phyloP scores from a whole-genome alignment of 768 basidiomycete genomes.

The Tulasnella sp. region DNA sequence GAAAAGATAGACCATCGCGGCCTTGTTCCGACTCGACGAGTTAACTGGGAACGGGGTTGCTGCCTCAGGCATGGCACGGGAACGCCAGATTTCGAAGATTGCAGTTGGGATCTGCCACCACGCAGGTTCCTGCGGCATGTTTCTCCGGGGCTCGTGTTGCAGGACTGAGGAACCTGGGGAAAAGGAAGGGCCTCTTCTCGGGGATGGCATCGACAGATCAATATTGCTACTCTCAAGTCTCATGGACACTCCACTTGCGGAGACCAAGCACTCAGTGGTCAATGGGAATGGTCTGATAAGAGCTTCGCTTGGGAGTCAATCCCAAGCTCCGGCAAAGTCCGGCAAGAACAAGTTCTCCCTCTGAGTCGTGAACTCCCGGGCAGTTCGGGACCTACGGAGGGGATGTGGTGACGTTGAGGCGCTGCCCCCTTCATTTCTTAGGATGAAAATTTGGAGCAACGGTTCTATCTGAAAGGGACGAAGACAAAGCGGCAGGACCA shows the following conservation, averaged over 20 bases:
- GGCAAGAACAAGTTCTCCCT: background rate
- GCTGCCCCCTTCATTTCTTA: background rate
- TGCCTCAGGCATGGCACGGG: background rate
- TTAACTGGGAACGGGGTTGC: background rate
- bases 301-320: background rate
- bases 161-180: background rate
- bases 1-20: background rate
- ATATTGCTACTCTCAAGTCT: background rate
- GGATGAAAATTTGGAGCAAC: background rate
- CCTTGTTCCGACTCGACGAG: background rate
- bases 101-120: background rate
- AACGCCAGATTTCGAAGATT: background rate
- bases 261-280: background rate
- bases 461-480: background rate
- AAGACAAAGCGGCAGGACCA: background rate
- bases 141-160: background rate
- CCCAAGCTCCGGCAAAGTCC: background rate
- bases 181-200: background rate
- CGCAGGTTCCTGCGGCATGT: background rate
- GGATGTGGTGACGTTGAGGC: background rate
- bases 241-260: background rate
- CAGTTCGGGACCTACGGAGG: background rate
- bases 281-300: constrained; percentile 15
- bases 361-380: background rate
- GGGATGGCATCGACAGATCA: background rate